Evolutionary conservation across 805 yeast species (phyloP).

Genomic region (Candida bentonensis): DNA sequence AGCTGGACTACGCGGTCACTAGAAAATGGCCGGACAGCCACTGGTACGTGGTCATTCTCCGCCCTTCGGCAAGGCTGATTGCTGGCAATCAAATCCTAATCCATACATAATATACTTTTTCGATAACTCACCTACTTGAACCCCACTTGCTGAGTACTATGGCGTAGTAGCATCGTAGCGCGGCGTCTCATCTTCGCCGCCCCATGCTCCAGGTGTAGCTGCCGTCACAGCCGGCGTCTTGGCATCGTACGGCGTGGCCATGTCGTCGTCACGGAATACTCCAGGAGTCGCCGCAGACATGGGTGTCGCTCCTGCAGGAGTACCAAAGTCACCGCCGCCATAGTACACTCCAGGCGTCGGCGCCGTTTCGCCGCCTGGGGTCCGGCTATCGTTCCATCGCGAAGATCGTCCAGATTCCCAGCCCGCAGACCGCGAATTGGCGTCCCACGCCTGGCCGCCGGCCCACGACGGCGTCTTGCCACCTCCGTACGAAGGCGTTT

Average conservation of each 20-base stretch:
- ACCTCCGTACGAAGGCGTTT: constrained; percentile 39
- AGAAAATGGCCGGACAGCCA: too few species aligned
- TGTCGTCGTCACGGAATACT: constrained; percentile 20
- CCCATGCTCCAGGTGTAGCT: constrained; percentile 11
- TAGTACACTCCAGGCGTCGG: constrained; percentile 11
- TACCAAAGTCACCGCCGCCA: constrained; percentile 4
- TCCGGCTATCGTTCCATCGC: constrained; percentile 24
- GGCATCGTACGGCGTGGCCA: constrained; percentile 23
- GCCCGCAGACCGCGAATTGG: constrained; percentile 19
- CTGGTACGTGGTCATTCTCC: too few species aligned
- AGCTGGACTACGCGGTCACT: too few species aligned
- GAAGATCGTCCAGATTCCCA: constrained; percentile 19
- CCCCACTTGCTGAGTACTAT: constrained; percentile 1
- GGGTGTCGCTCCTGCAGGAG: constrained; percentile 15
- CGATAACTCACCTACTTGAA: too few species aligned
- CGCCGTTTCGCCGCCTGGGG: constrained; percentile 20
- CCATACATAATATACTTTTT: too few species aligned
- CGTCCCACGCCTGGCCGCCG: constrained; percentile 30
- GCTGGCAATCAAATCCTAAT: too few species aligned
- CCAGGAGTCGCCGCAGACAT: constrained; percentile 21
- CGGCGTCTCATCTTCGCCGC: constrained; percentile 12
- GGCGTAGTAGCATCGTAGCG: constrained; percentile 17
- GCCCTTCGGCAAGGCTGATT: too few species aligned
- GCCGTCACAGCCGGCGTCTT: constrained; percentile 18
- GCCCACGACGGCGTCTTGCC: constrained; percentile 28